A percentile compares a stretch with the other conserved stretches of the same genome.
Conservation (phyloP, 257 asterid genomes). For the Solanum boliviense region DNA sequence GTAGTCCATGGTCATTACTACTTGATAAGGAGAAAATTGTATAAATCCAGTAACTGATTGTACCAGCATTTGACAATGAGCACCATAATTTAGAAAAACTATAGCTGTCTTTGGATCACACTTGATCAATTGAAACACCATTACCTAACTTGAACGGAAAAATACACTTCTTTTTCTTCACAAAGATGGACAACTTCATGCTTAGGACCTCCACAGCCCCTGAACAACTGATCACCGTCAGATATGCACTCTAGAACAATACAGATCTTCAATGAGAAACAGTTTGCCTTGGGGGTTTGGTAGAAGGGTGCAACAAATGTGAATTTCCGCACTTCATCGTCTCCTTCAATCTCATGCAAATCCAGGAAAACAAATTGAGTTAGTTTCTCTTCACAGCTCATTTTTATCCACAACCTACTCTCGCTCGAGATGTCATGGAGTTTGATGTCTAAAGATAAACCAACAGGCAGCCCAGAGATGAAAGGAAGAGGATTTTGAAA, state of each 20-base stretch:
- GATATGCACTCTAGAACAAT: slow-evolving; percentile 53
- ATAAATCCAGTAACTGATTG: not conserved
- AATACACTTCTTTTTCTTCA: slow-evolving; percentile 42
- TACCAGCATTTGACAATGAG: not conserved
- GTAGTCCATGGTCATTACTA: not conserved
- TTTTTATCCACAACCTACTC: slow-evolving; percentile 55
- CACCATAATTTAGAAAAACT: not conserved
- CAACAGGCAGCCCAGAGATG: slow-evolving; percentile 65
- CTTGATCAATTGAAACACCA: not conserved
- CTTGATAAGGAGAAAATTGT: not conserved
- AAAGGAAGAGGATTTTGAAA: slow-evolving; percentile 56
- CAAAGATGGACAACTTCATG: slow-evolving; percentile 40
- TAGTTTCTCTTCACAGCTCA: slow-evolving; percentile 27
- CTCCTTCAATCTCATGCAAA: slow-evolving; percentile 31
- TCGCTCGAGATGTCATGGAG: slow-evolving; percentile 33
- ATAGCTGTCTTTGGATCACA: not conserved
- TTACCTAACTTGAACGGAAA: slow-evolving; percentile 16
- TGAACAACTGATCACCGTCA: slow-evolving; percentile 8
- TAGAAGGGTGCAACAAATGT: slow-evolving; percentile 44
- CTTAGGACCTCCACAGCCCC: slow-evolving; percentile 29
- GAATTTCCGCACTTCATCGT: slow-evolving; percentile 31
- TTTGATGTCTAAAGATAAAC: slow-evolving; percentile 48
- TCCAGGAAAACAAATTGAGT: slow-evolving; percentile 58
- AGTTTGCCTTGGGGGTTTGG: slow-evolving; percentile 38
- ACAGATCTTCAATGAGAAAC: slow-evolving; percentile 43